A percentile compares a stretch with the other conserved stretches of the same genome.
Conservation (phyloP, 1,284 basidiomycete genomes). For the Rhodofomes roseus region DNA sequence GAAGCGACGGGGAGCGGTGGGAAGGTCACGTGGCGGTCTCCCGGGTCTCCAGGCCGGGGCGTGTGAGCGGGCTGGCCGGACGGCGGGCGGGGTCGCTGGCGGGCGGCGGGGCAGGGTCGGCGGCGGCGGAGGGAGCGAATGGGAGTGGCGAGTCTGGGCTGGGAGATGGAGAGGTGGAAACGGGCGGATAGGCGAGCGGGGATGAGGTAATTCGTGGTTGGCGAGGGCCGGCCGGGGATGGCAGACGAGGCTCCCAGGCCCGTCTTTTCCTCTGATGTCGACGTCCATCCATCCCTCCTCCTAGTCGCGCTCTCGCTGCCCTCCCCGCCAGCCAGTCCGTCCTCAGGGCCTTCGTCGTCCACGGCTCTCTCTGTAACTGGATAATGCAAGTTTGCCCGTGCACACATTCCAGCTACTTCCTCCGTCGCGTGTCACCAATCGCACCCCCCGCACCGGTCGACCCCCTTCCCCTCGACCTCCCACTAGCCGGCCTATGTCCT, state of each 20-base stretch:
- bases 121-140: neutral
- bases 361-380: conserved; percentile 23
- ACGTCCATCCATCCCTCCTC: conserved; percentile 18
- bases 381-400: conserved; percentile 39
- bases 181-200: neutral
- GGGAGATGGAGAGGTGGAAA: neutral
- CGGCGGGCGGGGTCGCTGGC: neutral
- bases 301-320: conserved; percentile 12
- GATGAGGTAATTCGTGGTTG: conserved; percentile 5
- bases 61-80: neutral
- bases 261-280: conserved; percentile 21
- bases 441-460: conserved; percentile 9
- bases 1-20: neutral
- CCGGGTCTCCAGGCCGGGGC: neutral
- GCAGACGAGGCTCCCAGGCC: conserved; percentile 16
- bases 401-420: conserved; percentile 20
- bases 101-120: neutral
- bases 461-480: conserved; percentile 14
- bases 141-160: too few species aligned
- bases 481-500: conserved; percentile 29
- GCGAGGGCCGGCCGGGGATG: conserved; percentile 1
- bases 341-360: conserved; percentile 6
- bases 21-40: neutral
- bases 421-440: conserved; percentile 14
- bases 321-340: conserved; percentile 12